Percentiles rank a stretch among this genome's conserved stretches.
Evolutionary conservation across 23 red algal genomes (phyloP).

Genomic region (Cyanidiococcus yangmingshanensis): DNA sequence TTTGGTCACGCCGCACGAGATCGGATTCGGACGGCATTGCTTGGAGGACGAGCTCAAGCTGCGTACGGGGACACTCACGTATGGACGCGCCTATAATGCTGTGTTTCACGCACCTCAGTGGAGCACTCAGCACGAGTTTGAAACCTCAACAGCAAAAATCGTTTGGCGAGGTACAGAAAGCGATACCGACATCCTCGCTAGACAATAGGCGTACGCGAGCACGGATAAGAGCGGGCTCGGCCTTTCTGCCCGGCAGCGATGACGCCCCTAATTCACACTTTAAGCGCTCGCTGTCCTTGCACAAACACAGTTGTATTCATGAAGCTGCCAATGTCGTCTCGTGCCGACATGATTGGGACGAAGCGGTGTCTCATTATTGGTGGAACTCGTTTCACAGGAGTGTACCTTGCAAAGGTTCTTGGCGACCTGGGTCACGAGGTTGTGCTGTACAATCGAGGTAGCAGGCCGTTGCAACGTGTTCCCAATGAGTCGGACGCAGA

Average conservation of each 20-base stretch:
- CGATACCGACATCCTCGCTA: no score
- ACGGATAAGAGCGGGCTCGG: no score
- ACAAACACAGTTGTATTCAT: background rate
- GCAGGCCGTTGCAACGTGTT: slow-evolving; percentile 17
- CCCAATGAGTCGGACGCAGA: slow-evolving; percentile 60
- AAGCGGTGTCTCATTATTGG: slow-evolving; percentile 74
- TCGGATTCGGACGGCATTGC: no score
- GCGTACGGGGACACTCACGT: no score
- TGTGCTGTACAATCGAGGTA: slow-evolving; percentile 74
- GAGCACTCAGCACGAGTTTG: no score
- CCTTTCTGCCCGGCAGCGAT: background rate
- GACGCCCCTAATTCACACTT: background rate
- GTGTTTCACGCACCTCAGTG: no score
- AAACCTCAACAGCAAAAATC: no score
- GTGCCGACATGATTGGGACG: background rate
- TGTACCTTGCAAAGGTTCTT: slow-evolving; percentile 86
- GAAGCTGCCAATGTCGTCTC: background rate
- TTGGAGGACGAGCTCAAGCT: no score
- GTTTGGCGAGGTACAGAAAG: no score
- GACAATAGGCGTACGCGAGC: no score
- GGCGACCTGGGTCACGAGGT: slow-evolving; percentile 57
- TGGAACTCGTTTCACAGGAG: slow-evolving; percentile 86
- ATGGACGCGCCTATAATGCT: no score
- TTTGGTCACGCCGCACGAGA: no score
- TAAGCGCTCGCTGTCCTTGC: background rate